Evolutionary conservation across 2,329 filamentous ascomycete species (phyloP), one percentile per base, ranked within the genome.

Genomic region (Colletotrichum sp.): DNA sequence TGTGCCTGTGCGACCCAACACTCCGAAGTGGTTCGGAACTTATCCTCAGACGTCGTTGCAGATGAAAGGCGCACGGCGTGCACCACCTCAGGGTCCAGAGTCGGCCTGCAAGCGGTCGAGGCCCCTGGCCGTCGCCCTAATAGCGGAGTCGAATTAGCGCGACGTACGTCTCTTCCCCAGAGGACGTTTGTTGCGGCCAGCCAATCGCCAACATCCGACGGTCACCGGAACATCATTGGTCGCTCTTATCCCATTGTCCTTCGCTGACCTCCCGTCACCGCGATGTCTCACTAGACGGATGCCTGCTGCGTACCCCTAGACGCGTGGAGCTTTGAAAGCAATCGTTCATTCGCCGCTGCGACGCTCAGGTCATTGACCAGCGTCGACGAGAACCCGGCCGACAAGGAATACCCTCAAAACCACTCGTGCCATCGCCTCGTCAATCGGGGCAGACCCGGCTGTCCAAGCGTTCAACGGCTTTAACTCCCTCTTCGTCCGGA

Each of bases 151-250:
- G n/a, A 16, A 13, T 26, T 59, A 68, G 69, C 69, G 55, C 63
- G 34, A 24, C 43, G 43, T 48, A 48, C 43, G 43, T 48, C 43
- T 48, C 43, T 48, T 48, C 43, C 43, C 43, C 43, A 48, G 43
- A 48, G 43, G 43, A 48, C 43, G 43, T 48, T 21, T 48, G n/a
- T 48, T 48, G 10, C 18, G 43, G 18, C 63, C 64, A 55, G 64
- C 73, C 73, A 75, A 75, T 75, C 58, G 65, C 38, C 63, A 68
- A 73, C 63, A 68, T 73, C 73, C 73, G 73, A 64, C 24, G 16
- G 18, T 14, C 36, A 14, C 58, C 73, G 73, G 73, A 69, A 34
- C 61, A 71, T 18, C 24, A 55, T 30, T 66, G 30, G 43, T 58
- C 7, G 61, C 48, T 18, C 14, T 64, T 36, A 58, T 59, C n/a